Base-by-base conservation (phyloP, 116 monocot genomes). In the Papilionanthe hybrid region DNA sequence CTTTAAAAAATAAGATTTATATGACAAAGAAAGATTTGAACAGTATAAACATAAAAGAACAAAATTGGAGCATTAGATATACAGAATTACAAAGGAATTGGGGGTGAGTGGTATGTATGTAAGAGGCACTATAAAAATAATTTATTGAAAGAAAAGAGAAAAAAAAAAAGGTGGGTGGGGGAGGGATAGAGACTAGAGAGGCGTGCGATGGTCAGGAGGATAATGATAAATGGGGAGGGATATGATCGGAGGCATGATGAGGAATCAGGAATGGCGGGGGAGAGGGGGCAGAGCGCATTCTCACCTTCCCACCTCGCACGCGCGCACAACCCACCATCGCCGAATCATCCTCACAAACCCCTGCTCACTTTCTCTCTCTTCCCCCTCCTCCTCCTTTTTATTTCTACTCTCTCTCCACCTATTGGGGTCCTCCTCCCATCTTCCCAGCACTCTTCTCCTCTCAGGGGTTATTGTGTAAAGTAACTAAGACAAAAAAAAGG, bases 271-370 rank as follows among this genome's bases (percentile, higher is more conserved):
- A 65, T 53, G 15, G 15, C 2, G 49, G 15, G 15, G 12, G 53
- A 23, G 25, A 23, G 9, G 65, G 22, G 23, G 60, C 6, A 65
- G n/a, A n/a, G 65, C 22, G 13, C 65, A 65, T 25, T 7, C n/a
- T n/a, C 5, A 27, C 65, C 27, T 65, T 27, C 27, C 65, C 27
- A 65, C 27, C 65, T 27, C 65, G 10, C 65, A 27, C 65, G 65
- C 32, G 71, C 71, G 27, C 71, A 32, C 71, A 28, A 71, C 13
- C 37, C 71, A 71, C 71, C 30, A 27, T 71, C 71, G 7, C 37
- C 71, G 32, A 15, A 71, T 71, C 71, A 32, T 71, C 71, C 71
- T 71, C 71, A 30, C 13, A 71, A 71, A 28, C 71, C 32, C 32
- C 37, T 15, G 71, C 71, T 37, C 37, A 37, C 37, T 37, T 37